Conservation (phyloP, 1,284 basidiomycete species). For the Pseudozyma sp. region DNA sequence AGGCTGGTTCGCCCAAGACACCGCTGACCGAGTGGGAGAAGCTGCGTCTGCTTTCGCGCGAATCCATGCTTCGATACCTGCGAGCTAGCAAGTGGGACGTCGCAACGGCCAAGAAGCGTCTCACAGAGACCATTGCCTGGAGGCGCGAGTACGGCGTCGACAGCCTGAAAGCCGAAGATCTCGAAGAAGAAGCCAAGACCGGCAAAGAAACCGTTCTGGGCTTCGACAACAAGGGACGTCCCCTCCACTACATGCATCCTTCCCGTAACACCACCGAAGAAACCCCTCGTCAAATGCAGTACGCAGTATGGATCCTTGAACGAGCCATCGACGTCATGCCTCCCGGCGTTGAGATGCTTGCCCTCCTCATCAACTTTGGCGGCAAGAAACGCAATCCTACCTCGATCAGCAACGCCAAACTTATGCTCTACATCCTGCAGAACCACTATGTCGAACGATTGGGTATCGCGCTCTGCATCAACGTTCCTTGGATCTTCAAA, state of each 20-base stretch:
- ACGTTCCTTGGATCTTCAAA: conserved; percentile 61
- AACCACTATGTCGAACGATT: conserved; percentile 68
- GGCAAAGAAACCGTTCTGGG: conserved; percentile 70
- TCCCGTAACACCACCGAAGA: conserved; percentile 65
- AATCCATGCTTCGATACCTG: conserved; percentile 68
- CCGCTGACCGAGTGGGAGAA: conserved; percentile 67
- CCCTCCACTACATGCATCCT: conserved; percentile 70
- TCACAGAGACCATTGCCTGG: conserved; percentile 70
- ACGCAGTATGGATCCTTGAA: conserved; percentile 70
- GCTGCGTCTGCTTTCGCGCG: conserved; percentile 62
- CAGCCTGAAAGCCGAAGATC: conserved; percentile 58
- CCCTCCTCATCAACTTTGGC: conserved; percentile 62
- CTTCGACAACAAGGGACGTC: conserved; percentile 69
- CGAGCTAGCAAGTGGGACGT: conserved; percentile 70
- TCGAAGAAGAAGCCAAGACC: conserved; percentile 67
- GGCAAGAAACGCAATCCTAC: conserved; percentile 61
- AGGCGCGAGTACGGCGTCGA: conserved; percentile 70
- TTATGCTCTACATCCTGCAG: conserved; percentile 68
- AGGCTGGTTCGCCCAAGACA: conserved; percentile 26
- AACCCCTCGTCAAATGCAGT: conserved; percentile 69
- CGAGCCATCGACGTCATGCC: conserved; percentile 69
- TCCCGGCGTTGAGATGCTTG: conserved; percentile 67
- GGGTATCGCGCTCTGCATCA: conserved; percentile 69
- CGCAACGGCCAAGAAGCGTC: conserved; percentile 63
- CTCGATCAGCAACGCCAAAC: conserved; percentile 59